Evolutionary conservation across 192 early-diverging fungal species (phyloP), one percentile per base, ranked within the genome.

Genomic region (Pilobolus umbonatus): DNA sequence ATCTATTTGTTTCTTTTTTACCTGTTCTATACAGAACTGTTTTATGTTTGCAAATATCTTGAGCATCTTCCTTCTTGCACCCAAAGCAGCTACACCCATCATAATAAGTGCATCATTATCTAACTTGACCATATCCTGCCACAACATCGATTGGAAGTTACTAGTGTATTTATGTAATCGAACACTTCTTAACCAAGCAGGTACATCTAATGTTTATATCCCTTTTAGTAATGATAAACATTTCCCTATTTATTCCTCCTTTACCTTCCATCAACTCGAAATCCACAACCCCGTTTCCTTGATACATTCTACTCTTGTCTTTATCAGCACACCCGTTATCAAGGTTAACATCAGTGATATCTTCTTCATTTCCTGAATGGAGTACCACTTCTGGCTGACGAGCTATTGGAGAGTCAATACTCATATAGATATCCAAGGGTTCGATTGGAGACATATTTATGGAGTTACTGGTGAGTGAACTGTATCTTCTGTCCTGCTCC

Each of bases 21-120:
- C n/a, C n/a, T n/a, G n/a, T n/a, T n/a, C n/a, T n/a, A n/a, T n/a
- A n/a, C n/a, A n/a, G n/a, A n/a, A n/a, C n/a, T n/a, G n/a, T n/a
- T n/a, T n/a, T n/a, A n/a, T n/a, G n/a, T 84, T 77, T 65, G 93
- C 94, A 80, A 98, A 98, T 34, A 94, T 89, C 74, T 95, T 96
- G 40, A 96, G 68, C 83, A 98, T 91, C 75, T 98, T 98, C 55
- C 91, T 80, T 32, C 96, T 81, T 24, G 96, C 96, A 39, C 96
- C 96, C 56, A 96, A 79, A 31, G 96, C 94, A 1, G 88, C 75
- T 12, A 98, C 94, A 24, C 96, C 96, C 61, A 86, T 86, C 32
- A 74, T 82, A 51, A 80, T 81, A 61, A 98, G 75, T 12, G 86
- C 82, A 26, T 87, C 83, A 49, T 98, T 94, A 28, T 74, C 80